Percentiles rank a stretch among this genome's conserved stretches.
Conservation (phyloP, 371 early-diverging fungal species). For the Mortierella sp. region DNA sequence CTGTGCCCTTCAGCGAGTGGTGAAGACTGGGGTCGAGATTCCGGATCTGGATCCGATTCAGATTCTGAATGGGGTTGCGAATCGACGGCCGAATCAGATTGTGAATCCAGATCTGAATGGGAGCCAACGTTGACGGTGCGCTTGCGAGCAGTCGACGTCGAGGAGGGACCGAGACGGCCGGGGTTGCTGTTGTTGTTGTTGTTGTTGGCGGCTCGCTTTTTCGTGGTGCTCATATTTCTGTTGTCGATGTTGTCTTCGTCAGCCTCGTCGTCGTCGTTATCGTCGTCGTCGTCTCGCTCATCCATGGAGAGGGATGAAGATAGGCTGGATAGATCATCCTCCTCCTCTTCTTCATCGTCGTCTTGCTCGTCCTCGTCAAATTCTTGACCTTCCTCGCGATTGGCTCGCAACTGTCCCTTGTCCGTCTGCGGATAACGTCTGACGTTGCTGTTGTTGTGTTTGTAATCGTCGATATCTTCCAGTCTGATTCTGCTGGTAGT, state of each 20-base stretch:
- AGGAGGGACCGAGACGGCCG: slow-evolving; percentile 21
- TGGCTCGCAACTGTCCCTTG: not conserved
- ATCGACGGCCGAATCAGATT: slow-evolving; percentile 36
- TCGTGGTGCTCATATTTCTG: slow-evolving; percentile 11
- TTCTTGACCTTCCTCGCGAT: slow-evolving; percentile 13
- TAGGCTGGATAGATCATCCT: slow-evolving; percentile 26
- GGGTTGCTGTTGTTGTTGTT: slow-evolving; percentile 3
- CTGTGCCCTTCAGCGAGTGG: not conserved
- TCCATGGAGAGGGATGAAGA: slow-evolving; percentile 33
- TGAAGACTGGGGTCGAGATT: slow-evolving; percentile 30
- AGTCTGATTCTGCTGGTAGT: not conserved
- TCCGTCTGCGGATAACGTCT: not conserved
- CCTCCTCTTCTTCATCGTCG: slow-evolving; percentile 26
- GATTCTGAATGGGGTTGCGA: slow-evolving; percentile 54
- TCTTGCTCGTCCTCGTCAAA: slow-evolving; percentile 18
- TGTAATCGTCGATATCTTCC: not conserved
- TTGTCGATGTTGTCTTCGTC: not conserved
- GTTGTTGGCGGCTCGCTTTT: not conserved
- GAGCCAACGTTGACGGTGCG: slow-evolving; percentile 29
- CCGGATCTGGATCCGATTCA: slow-evolving; percentile 49
- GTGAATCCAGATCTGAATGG: slow-evolving; percentile 54
- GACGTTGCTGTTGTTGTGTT: not conserved
- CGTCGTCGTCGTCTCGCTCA: slow-evolving; percentile 19
- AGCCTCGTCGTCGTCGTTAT: slow-evolving; percentile 5
- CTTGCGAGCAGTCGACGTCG: slow-evolving; percentile 27